These are phyloP conservation scores for Rhynchospora tenuis DNA, from an alignment of 176 grass and related monocot species.

Conservation along the genomic window DNA sequence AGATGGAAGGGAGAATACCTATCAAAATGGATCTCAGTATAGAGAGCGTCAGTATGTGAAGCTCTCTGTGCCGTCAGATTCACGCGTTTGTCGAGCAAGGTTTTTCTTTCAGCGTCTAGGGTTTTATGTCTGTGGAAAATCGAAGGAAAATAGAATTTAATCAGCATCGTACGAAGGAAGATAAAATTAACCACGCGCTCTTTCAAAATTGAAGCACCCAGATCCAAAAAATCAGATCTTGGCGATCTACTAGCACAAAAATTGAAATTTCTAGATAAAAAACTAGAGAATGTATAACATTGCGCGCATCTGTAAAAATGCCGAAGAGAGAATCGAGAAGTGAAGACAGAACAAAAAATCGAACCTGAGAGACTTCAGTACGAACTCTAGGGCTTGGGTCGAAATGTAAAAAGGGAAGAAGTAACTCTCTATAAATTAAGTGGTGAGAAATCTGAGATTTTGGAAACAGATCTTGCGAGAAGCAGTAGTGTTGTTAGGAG, in stretches of 20 bases:
- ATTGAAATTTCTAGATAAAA: neutral
- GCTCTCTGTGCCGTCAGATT: too few relatives aligned
- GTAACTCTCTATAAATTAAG: neutral
- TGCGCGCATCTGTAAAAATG: neutral
- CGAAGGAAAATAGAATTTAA: too few relatives aligned
- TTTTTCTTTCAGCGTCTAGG: too few relatives aligned
- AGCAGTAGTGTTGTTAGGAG: neutral
- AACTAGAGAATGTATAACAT: neutral
- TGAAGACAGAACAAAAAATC: neutral
- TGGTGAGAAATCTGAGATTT: neutral
- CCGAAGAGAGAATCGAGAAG: neutral
- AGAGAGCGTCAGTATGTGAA: too few relatives aligned
- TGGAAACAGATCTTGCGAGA: neutral
- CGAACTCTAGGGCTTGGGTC: conserved; percentile 1
- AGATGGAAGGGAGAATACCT: too few relatives aligned
- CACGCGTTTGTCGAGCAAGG: too few relatives aligned
- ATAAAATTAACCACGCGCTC: neutral
- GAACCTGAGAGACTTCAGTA: neutral
- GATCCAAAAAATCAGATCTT: conserved; percentile 20
- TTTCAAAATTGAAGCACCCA: neutral
- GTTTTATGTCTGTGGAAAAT: too few relatives aligned
- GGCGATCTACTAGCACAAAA: neutral
- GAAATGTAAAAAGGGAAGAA: neutral
- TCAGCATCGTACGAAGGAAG: neutral
- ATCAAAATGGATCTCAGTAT: too few relatives aligned